Base-by-base conservation (phyloP, 1,284 basidiomycete species). In the Tylopilus orsonianus region DNA sequence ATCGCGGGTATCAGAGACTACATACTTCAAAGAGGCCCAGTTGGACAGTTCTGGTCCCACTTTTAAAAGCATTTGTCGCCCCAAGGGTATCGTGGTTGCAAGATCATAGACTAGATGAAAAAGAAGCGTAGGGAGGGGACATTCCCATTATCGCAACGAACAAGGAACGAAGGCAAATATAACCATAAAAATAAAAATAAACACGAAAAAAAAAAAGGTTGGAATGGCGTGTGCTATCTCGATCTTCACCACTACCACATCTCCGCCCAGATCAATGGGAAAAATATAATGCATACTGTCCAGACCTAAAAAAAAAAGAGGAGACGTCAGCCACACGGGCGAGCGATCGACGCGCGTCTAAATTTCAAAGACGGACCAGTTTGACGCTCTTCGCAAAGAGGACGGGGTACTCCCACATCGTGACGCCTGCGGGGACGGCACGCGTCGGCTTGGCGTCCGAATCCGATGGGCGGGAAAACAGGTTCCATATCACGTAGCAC, bases 401-500 rank as follows among this genome's bases (percentile, higher is more conserved):
- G 4, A 56, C 57, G 0, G 81, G 80, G 44, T 77, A 75, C 35
- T 79, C 69, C 40, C 65, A 50, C 30, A 75, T 48, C n/a, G n/a
- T n/a, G n/a, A n/a, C n/a, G n/a, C n/a, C n/a, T 1, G 57, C 55
- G 0, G 75, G 75, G 22, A 43, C 50, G 8, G 42, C 49, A 36
- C 64, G 41, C 32, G 44, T 43, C 22, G 52, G 44, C 29, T 58
- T 58, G 18, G 52, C 55, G 36, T 46, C 41, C 19, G 22, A 40
- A 9, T 46, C 36, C 14, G 44, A 74, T 33, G 85, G 81, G 54
- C 85, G 81, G 5, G 80, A 83, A 71, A 97, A 91, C 66, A 97
- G 77, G 35, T 89, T 75, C 79, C 83, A 95, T 61, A 95, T 90
- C 10, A 87, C 83, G 71, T 97, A 98, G 55, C 99, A 81, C 0